Percentiles rank a stretch among this genome's conserved stretches.
phyloP scores from a whole-genome alignment of 352 stramenopile species.

The Phytophthora ramorum region DNA sequence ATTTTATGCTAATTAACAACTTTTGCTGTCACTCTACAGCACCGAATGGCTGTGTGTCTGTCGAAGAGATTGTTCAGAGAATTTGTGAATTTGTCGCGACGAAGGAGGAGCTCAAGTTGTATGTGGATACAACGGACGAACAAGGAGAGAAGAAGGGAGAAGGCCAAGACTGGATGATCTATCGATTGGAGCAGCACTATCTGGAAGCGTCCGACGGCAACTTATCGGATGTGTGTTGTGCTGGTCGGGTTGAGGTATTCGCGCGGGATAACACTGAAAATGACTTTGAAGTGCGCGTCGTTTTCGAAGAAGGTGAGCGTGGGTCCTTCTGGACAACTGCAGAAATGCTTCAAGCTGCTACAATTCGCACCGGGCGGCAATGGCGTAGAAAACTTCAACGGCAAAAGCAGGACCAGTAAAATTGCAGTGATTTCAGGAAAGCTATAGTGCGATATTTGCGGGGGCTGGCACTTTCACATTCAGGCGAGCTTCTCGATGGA shows the following conservation, averaged over 20 bases:
- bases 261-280: constrained; percentile 13
- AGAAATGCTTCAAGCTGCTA: constrained; percentile 67
- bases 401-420: constrained; percentile 21
- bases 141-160: constrained; percentile 7
- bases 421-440: too few species aligned
- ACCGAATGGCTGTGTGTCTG: constrained; percentile 44
- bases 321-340: constrained; percentile 69
- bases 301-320: constrained; percentile 62
- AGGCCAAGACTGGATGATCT: constrained; percentile 17
- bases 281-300: constrained; percentile 48
- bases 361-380: constrained; percentile 61
- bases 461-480: too few species aligned
- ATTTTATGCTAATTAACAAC: neutral
- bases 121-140: constrained; percentile 13
- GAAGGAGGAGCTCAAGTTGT: constrained; percentile 30
- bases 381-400: constrained; percentile 64
- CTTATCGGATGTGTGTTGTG: constrained; percentile 20
- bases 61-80: constrained; percentile 50
- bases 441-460: too few species aligned
- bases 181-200: constrained; percentile 23
- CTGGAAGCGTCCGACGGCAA: neutral
- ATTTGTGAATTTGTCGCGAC: constrained; percentile 47
- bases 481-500: too few species aligned
- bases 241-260: constrained; percentile 45
- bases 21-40: constrained; percentile 17